Evolutionary conservation across 169 alveolate species (phyloP).

Genomic region (Eimeria necatrix): DNA sequence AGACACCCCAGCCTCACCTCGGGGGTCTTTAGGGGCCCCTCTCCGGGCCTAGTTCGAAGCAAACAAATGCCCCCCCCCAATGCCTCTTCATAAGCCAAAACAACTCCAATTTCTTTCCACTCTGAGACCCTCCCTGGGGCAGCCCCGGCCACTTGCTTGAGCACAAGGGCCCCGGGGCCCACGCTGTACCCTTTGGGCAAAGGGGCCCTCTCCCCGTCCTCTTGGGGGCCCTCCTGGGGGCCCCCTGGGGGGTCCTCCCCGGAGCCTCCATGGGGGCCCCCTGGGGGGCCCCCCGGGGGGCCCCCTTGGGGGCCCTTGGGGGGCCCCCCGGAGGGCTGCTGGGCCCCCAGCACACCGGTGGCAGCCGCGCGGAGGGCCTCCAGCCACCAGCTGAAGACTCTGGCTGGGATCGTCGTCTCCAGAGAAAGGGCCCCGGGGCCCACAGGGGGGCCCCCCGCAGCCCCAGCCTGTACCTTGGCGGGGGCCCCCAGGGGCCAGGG

Average conservation of each 20-base stretch:
- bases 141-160: background rate
- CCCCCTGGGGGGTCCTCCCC: background rate
- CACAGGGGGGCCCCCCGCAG: background rate
- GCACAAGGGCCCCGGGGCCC: background rate
- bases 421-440: background rate
- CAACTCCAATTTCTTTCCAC: constrained; percentile 50
- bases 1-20: background rate
- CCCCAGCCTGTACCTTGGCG: background rate
- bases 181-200: background rate
- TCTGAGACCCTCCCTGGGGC: background rate
- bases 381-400: constrained; percentile 1
- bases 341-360: no score
- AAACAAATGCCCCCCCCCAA: constrained; percentile 76
- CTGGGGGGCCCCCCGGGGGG: background rate
- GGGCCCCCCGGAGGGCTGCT: background rate
- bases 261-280: background rate
- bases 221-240: background rate
- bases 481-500: constrained; percentile 56
- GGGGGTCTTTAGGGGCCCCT: constrained; percentile 70
- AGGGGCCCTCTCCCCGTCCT: background rate
- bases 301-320: background rate
- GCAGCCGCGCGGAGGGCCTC: constrained; percentile 46
- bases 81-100: constrained; percentile 5
- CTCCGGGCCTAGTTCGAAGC: constrained; percentile 45
- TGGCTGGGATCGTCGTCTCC: background rate